These are phyloP conservation scores for Boletus barrowsii DNA, from an alignment of 768 basidiomycete genomes.

Conservation along the genomic window DNA sequence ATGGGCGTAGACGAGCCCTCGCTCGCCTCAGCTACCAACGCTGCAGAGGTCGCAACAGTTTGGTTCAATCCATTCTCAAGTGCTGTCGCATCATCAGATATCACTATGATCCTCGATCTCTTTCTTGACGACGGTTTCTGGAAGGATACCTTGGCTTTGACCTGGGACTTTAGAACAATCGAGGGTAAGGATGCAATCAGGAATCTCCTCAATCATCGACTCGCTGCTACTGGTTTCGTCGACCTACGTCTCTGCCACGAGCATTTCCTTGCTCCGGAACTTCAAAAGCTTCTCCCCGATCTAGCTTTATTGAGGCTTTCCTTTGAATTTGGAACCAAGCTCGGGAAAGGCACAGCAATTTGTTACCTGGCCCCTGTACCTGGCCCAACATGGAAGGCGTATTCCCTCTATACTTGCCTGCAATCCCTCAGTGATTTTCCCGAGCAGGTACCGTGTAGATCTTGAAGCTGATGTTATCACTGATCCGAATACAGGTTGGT, in stretches of 20 bases:
- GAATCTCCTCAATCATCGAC: constrained; percentile 37
- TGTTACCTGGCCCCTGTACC: constrained; percentile 50
- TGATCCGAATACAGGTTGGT: not conserved
- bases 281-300: constrained; percentile 49
- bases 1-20: constrained; percentile 24
- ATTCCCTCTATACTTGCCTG: constrained; percentile 57
- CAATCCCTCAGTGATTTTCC: constrained; percentile 56
- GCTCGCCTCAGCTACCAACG: constrained; percentile 15
- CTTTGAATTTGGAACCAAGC: constrained; percentile 52
- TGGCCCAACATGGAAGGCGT: constrained; percentile 53
- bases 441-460: constrained; percentile 35
- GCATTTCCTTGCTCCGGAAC: constrained; percentile 24
- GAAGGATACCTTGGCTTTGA: constrained; percentile 52
- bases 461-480: not conserved
- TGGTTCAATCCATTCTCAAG: constrained; percentile 27
- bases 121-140: constrained; percentile 38
- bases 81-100: constrained; percentile 19
- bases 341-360: constrained; percentile 51
- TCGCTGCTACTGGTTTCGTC: constrained; percentile 19
- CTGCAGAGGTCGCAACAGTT: constrained; percentile 23
- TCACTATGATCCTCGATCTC: constrained; percentile 21
- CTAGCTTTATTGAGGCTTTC: constrained; percentile 53
- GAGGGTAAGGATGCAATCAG: constrained; percentile 37
- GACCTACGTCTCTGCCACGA: constrained; percentile 14
- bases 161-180: constrained; percentile 56